phyloP scores from a whole-genome alignment of 2,329 filamentous ascomycete species.

The Harringtonia lauricola region DNA sequence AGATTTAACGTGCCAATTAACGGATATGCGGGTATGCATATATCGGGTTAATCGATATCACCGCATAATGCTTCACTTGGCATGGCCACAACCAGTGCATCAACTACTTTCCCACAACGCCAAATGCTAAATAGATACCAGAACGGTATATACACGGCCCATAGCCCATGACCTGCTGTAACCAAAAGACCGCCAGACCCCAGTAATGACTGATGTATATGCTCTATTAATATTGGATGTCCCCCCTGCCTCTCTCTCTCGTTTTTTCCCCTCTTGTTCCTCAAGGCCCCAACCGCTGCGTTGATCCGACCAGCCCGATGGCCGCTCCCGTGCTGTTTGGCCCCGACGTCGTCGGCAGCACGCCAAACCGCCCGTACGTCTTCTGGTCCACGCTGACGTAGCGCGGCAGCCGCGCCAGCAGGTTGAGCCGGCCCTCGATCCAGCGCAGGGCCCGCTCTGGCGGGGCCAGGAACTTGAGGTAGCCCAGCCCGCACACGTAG shows the following conservation, averaged over 20 bases:
- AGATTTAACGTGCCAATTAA: background rate
- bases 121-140: background rate
- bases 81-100: no score
- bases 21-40: no score
- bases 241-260: background rate
- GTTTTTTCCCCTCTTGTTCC: background rate
- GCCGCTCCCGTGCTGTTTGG: slow-evolving; percentile 28
- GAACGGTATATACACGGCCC: no score
- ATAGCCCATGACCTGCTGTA: no score
- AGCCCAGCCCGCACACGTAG: slow-evolving; percentile 84
- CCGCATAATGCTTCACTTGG: no score
- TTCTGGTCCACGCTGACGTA: slow-evolving; percentile 95
- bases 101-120: background rate
- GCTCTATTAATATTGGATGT: no score
- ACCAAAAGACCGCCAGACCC: no score
- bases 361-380: slow-evolving; percentile 85
- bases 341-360: slow-evolving; percentile 48
- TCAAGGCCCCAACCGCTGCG: slow-evolving; percentile 61
- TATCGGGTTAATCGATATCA: background rate
- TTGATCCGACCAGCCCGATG: slow-evolving; percentile 51
- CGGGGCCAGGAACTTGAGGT: slow-evolving; percentile 79
- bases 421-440: slow-evolving; percentile 79
- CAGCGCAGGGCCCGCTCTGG: slow-evolving; percentile 80
- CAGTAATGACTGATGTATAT: no score
- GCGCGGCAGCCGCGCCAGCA: slow-evolving; percentile 74